Evolutionary conservation across 2,329 filamentous ascomycete genomes (phyloP), one percentile per base, ranked within the genome.

Genomic region (Fusarium sp.): DNA sequence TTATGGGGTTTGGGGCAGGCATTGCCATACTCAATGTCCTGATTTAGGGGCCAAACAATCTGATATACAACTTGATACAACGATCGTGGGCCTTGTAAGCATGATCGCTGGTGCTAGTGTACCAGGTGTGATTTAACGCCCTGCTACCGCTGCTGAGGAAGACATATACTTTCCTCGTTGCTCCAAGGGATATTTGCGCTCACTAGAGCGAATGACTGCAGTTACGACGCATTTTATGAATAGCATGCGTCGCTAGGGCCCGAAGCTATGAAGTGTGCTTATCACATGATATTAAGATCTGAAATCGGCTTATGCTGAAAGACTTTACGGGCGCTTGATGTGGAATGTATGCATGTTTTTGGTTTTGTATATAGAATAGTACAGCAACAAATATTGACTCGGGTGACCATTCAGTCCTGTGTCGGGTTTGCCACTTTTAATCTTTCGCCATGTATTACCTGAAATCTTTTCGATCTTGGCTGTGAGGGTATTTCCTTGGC

Each of bases 1-100:
- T 68, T 15, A 59, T 59, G 28, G 66, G 62, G 20, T 48, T 78
- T n/a, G 48, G 74, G 17, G 62, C 64, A 26, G 59, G 66, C 12
- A 59, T 75, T 32, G 66, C 54, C 12, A 54, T 77, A 39, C 50
- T 77, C 42, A 65, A 60, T 36, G 22, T 63, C 36, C 32, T 75
- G 39, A 30, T 62, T 41, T 78, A 65, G 26, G 22, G 39, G 41
- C 24, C 41, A 20, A 42, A 45, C 45, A 58, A 39, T 38, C 6
- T 28, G 20, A 32, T 30, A 55, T 44, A 26, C 45, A 42, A 54
- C 30, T 55, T n/a, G 41, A 30, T 39, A 47, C 39, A 48, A 41
- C 20, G 26, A 30, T n/a, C 51, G 47, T 44, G 13, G 36, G 24
- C 28, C 24, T 34, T 34, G 39, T 26, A 45, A 20, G 34, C 39